Percentiles rank a stretch among this genome's conserved stretches.
These are phyloP conservation scores for Stagonosporopsis rhizophila DNA, from an alignment of 2,329 filamentous ascomycete genomes.

Conservation along the genomic window DNA sequence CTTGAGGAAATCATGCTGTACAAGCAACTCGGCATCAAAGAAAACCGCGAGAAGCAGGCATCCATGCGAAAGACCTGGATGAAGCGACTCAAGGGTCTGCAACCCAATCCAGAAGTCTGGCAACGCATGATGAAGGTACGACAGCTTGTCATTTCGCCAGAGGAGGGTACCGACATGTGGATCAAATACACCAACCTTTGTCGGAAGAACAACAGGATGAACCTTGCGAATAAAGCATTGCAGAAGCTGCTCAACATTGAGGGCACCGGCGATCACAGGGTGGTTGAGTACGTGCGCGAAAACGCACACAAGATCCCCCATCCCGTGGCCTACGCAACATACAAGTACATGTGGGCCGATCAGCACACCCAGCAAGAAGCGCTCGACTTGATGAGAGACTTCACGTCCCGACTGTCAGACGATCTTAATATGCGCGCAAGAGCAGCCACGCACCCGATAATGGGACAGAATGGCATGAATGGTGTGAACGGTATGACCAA, in stretches of 20 bases:
- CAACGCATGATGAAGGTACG: conserved; percentile 96
- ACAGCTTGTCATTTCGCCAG: conserved; percentile 87
- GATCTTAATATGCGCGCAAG: conserved; percentile 58
- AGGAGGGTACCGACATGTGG: conserved; percentile 98
- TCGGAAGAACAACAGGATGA: conserved; percentile 92
- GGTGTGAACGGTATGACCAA: conserved; percentile 54
- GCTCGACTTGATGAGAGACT: conserved; percentile 67
- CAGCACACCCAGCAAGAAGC: conserved; percentile 46
- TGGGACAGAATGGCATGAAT: conserved; percentile 48
- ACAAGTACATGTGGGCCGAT: conserved; percentile 95
- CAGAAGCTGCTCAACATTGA: conserved; percentile 76
- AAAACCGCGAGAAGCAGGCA: conserved; percentile 83
- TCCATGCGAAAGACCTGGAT: conserved; percentile 96
- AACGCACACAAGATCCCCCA: conserved; percentile 63
- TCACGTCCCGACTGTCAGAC: conserved; percentile 66
- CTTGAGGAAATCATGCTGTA: conserved; percentile 97
- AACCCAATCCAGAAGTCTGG: conserved; percentile 98
- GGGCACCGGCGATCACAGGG: conserved; percentile 35
- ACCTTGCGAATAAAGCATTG: conserved; percentile 92
- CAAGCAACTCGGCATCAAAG: conserved; percentile 74
- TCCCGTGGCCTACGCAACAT: conserved; percentile 91
- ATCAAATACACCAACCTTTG: conserved; percentile 99
- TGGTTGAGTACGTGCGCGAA: conserved; percentile 45
- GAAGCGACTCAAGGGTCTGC: conserved; percentile 89
- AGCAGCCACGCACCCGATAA: conserved; percentile 47